Base-by-base conservation (phyloP, 495 filamentous ascomycete genomes). In the Lepraria neglecta region DNA sequence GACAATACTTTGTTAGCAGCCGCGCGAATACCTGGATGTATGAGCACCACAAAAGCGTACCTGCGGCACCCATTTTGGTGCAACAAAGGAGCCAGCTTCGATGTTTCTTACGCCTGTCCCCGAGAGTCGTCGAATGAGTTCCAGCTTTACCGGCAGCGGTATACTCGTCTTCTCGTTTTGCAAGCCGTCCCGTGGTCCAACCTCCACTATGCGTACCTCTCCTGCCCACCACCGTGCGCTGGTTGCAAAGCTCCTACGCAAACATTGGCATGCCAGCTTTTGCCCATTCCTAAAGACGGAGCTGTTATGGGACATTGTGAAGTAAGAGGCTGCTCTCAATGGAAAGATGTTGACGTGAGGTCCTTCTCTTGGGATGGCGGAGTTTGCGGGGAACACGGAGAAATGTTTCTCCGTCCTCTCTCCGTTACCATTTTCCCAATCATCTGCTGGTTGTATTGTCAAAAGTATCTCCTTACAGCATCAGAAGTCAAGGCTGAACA, bases 41-140 rank as follows among this genome's bases (percentile, higher is more conserved):
- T n/a, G 17, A 44, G 19, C 42, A 35, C 43, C 51, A 3, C 42
- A 40, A 38, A 40, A 43, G 48, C 74, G 63, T 71, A 94, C 91
- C 82, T 96, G 95, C 31, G 94, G 94, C 24, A 97, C 91, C 94
- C 94, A 97, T 88, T 96, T 97, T 9, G 91, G 92, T 55, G 88
- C 82, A 9, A 97, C 92, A 72, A 98, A 98, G 3, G 90, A 91
- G 3, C 94, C 94, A 27, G 94, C 94, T 73, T 98, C 94, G 64
- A 98, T 96, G 48, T 87, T 88, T 4, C 79, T 81, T 24, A 98
- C 76, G 0, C 94, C 94, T 0, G 92, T 94, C 67, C 82, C 83
- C n/a, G 91, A 88, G 46, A 98, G 76, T 59, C 82, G 79, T 64
- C 85, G 77, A 54, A 97, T 87, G 59, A 97, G 73, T 63, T 95